Evolutionary conservation across 352 stramenopile species (phyloP), one percentile per base, ranked within the genome.

Genomic region (Globisporangium nodosum): DNA sequence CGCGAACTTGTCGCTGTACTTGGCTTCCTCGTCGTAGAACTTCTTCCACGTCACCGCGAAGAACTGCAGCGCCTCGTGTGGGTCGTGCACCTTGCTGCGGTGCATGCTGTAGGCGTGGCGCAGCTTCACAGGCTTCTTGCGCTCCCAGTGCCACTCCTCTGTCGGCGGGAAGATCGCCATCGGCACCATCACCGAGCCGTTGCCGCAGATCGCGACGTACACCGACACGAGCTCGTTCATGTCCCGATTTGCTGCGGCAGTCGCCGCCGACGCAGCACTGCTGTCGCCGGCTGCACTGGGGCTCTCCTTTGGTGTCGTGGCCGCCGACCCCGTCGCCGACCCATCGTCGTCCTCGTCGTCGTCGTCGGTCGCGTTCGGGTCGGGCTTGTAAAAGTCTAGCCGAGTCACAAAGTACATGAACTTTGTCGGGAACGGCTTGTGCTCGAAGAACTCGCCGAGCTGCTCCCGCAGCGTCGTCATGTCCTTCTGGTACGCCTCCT

Each of bases 41-140:
- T 93, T 93, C 61, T 90, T 91, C 84, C 84, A 93, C 46, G 84
- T 91, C 60, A 91, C 81, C 1, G 81, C 84, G 54, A 93, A 93
- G 67, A 93, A 93, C 64, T 93, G 79, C 43, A 93, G 61, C 27
- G 84, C 84, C 54, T 93, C 80, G 52, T 51, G 81, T 27, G 84
- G 81, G 54, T 93, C 81, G 42, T 88, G 72, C 54, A 73, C 65
- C 61, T 90, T 87, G 31, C 63, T 69, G 43, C 84, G 84, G 61
- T 93, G 84, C 65, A 93, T 70, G 42, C 79, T 90, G 65, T 90
- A 80, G 9, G 84, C 84, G 56, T 93, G 84, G 55, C 84, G 84
- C 27, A 93, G 65, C 66, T 93, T 93, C 51, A 93, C 75, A 0
- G 64, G 64, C 63, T 93, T 93, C 74, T 93, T 93, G 46, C 81